These are phyloP conservation scores for Podosphaera fusca DNA, from an alignment of 2,329 filamentous ascomycete species.

Conservation along the genomic window DNA sequence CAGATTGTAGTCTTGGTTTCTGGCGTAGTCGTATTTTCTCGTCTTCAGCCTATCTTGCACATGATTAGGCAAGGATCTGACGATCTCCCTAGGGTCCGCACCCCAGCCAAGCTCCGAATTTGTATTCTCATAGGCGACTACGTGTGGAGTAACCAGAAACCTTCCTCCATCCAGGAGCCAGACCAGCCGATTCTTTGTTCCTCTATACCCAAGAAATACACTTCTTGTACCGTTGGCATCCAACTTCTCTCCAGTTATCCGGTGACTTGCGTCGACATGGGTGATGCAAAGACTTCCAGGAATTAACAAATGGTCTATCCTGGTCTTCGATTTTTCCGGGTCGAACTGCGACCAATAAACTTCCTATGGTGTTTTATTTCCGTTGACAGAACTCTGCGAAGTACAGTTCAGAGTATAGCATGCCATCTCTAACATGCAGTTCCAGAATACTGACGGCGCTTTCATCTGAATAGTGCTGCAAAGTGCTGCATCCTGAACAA, in stretches of 20 bases:
- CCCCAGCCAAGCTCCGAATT: neutral
- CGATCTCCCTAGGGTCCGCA: too few relatives aligned
- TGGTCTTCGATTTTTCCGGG: neutral
- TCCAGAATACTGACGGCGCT: neutral
- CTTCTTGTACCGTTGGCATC: too few relatives aligned
- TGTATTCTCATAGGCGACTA: neutral
- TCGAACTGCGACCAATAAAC: constrained; percentile 1
- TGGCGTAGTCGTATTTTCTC: too few relatives aligned
- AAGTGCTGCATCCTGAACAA: too few relatives aligned
- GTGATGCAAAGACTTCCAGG: neutral
- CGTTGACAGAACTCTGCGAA: neutral
- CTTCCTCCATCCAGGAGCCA: neutral
- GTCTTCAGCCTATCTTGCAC: too few relatives aligned
- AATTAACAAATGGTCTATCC: neutral
- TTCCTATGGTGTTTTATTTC: constrained; percentile 1
- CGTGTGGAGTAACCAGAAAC: neutral
- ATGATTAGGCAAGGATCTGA: too few relatives aligned
- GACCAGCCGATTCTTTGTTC: neutral
- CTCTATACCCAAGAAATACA: too few relatives aligned
- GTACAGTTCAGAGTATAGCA: neutral
- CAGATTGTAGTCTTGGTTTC: too few relatives aligned
- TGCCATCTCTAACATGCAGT: neutral
- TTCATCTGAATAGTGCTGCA: neutral
- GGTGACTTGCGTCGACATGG: neutral
- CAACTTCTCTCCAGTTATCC: too few relatives aligned